phyloP scores from a whole-genome alignment of 306 rosid genomes.

The Urtica urens region DNA sequence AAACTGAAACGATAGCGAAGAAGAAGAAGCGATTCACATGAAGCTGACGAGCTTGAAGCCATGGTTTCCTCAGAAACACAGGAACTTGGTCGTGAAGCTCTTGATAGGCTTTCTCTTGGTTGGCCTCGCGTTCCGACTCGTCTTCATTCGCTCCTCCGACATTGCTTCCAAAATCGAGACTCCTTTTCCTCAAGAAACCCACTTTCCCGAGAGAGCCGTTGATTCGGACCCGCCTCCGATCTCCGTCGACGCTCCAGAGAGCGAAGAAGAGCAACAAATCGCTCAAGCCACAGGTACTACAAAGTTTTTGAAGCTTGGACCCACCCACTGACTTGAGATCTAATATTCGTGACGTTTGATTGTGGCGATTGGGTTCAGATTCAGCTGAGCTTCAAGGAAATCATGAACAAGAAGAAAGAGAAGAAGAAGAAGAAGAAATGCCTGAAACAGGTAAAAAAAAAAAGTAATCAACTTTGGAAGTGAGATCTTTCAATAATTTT shows the following conservation, averaged over 20 bases:
- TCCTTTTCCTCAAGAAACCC: conserved; percentile 36
- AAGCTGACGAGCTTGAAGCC: conserved; percentile 1
- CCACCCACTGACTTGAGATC: background rate
- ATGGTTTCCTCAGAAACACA: conserved; percentile 33
- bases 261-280: conserved; percentile 18
- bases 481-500: no score
- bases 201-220: conserved; percentile 21
- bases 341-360: background rate
- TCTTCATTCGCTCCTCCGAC: conserved; percentile 34
- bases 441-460: no score
- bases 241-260: background rate
- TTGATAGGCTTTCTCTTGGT: conserved; percentile 32
- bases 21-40: background rate
- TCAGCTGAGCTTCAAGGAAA: background rate
- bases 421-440: no score
- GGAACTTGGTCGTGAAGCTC: conserved; percentile 32
- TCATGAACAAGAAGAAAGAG: no score
- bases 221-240: conserved; percentile 6
- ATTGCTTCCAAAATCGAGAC: conserved; percentile 35
- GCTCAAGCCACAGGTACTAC: conserved; percentile 21
- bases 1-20: background rate
- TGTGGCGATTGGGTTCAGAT: background rate
- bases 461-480: no score
- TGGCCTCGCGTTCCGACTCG: conserved; percentile 53
- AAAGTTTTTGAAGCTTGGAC: background rate